These are phyloP conservation scores for Podospora pseudocomata DNA, from an alignment of 495 filamentous ascomycete genomes.

Conservation along the genomic window DNA sequence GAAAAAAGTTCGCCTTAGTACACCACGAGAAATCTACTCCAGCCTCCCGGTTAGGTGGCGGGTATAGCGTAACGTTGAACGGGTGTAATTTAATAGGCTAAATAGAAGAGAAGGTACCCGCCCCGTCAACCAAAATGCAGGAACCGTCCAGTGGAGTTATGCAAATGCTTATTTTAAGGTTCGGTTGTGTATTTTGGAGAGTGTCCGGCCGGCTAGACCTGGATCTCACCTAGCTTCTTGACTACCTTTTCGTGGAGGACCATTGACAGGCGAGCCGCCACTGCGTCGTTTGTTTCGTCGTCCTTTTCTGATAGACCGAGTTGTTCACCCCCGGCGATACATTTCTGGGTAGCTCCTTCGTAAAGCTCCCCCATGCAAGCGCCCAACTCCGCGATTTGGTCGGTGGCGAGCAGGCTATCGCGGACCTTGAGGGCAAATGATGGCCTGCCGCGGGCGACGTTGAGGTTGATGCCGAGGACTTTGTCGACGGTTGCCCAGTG, in stretches of 20 bases:
- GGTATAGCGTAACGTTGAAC: slow-evolving; percentile 16
- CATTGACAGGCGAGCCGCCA: slow-evolving; percentile 31
- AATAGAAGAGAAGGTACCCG: slow-evolving; percentile 8
- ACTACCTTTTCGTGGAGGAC: slow-evolving; percentile 38
- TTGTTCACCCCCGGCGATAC: slow-evolving; percentile 31
- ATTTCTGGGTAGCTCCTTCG: slow-evolving; percentile 31
- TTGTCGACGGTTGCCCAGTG: slow-evolving; percentile 50
- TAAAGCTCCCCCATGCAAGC: slow-evolving; percentile 35
- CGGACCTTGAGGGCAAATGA: slow-evolving; percentile 32
- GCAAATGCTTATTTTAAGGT: background rate
- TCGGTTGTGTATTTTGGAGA: background rate
- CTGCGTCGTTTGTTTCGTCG: slow-evolving; percentile 34
- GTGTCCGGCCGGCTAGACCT: slow-evolving; percentile 19
- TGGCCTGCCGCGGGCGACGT: slow-evolving; percentile 24
- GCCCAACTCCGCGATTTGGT: slow-evolving; percentile 31
- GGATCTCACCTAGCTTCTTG: slow-evolving; percentile 34
- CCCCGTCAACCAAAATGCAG: background rate
- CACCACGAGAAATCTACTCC: background rate
- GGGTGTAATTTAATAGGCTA: slow-evolving; percentile 18
- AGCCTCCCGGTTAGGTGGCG: slow-evolving; percentile 3
- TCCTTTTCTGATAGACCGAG: slow-evolving; percentile 30
- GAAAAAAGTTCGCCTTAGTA: background rate
- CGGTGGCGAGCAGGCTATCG: slow-evolving; percentile 24
- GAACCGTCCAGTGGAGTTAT: background rate
- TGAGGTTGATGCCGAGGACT: slow-evolving; percentile 40